Percentiles rank a stretch among this genome's conserved stretches.
Evolutionary conservation across 2,329 filamentous ascomycete genomes (phyloP).

Genomic region (Herpotrichia juniperi): DNA sequence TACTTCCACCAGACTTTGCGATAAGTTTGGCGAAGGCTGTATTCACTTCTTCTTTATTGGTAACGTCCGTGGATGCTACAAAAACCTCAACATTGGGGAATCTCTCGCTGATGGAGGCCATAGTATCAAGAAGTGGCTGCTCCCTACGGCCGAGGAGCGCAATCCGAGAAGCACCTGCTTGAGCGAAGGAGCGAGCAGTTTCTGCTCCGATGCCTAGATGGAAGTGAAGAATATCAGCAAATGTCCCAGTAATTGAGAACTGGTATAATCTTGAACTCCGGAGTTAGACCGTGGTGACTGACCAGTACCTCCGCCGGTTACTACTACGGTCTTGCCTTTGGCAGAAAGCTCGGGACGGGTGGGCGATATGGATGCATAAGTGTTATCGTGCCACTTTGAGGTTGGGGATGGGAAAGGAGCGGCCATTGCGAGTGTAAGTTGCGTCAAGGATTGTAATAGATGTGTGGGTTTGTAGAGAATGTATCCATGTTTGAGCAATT

Average conservation of each 20-base stretch:
- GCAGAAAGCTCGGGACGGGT: constrained; percentile 27
- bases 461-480: constrained; percentile 12
- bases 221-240: no score
- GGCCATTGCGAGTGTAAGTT: constrained; percentile 21
- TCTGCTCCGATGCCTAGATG: constrained; percentile 55
- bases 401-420: constrained; percentile 40
- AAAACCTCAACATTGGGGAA: constrained; percentile 19
- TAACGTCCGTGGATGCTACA: constrained; percentile 21
- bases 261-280: no score
- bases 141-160: constrained; percentile 51
- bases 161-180: constrained; percentile 52
- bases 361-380: constrained; percentile 39
- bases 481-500: not conserved
- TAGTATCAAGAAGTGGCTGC: constrained; percentile 40
- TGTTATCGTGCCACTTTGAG: constrained; percentile 18
- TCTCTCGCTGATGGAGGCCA: constrained; percentile 35
- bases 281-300: no score
- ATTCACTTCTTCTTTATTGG: constrained; percentile 20
- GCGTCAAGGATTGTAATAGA: constrained; percentile 6
- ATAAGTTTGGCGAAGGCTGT: constrained; percentile 20
- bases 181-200: constrained; percentile 51
- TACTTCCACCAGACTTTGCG: constrained; percentile 17
- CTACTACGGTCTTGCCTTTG: constrained; percentile 29
- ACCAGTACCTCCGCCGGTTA: constrained; percentile 35
- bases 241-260: no score